These are phyloP conservation scores for Talaromyces ruber DNA, from an alignment of 495 filamentous ascomycete species.

Conservation along the genomic window DNA sequence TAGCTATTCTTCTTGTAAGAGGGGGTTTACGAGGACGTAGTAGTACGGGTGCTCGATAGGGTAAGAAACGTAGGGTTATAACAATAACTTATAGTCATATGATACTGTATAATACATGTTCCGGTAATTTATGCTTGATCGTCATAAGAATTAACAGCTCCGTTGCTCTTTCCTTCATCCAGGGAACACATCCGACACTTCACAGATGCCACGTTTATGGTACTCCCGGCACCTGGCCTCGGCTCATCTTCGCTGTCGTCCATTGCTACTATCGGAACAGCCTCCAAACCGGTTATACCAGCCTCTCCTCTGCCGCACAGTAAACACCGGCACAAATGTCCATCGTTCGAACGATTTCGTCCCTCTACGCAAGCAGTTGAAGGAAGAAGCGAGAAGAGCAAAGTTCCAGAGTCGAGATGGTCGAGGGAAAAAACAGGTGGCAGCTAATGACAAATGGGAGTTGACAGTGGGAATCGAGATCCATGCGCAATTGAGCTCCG, in stretches of 20 bases:
- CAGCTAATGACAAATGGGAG: conserved; percentile 54
- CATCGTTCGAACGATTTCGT: conserved; percentile 12
- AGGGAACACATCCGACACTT: not conserved
- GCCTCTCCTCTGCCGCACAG: conserved; percentile 8
- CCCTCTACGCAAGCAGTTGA: conserved; percentile 66
- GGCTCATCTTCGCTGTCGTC: not conserved
- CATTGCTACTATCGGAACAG: not conserved
- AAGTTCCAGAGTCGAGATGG: conserved; percentile 27
- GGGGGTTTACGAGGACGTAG: too few relatives aligned
- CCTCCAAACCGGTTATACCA: not conserved
- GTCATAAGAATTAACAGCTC: not conserved
- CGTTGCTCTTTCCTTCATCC: not conserved
- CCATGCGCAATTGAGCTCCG: conserved; percentile 89
- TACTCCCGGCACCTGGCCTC: not conserved
- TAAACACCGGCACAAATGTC: conserved; percentile 10
- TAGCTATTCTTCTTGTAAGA: too few relatives aligned
- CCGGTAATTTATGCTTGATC: not conserved
- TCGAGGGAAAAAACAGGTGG: conserved; percentile 29
- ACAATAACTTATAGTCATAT: not conserved
- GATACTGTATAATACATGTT: not conserved
- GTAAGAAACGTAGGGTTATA: too few relatives aligned
- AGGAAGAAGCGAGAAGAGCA: conserved; percentile 55
- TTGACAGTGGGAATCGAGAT: conserved; percentile 95
- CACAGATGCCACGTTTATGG: conserved; percentile 9
- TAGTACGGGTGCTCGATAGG: too few relatives aligned